Base-by-base conservation (phyloP, 305 asterid genomes). In the Fraxinus floribunda region DNA sequence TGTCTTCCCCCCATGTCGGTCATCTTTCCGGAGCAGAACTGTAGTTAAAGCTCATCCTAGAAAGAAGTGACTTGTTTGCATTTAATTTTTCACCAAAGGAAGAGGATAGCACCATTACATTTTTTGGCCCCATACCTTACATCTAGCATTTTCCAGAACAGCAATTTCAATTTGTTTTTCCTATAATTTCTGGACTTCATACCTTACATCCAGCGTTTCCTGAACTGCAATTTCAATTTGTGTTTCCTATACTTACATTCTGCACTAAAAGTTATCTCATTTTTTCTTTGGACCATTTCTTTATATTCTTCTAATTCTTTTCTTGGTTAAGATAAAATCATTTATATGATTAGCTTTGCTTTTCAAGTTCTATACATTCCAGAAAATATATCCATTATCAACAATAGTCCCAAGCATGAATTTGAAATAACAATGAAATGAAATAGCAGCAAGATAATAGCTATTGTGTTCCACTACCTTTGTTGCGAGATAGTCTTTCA, bases 401-500 rank as follows among this genome's bases (percentile, higher is more conserved):
- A 34, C 6, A 36, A 77, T 0, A 80, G 76, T 29, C 64, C 20
- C 55, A 82, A 55, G 39, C 70, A 62, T 77, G 39, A 75, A 55
- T 38, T 79, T 22, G 46, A 70, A 36, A 85, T 18, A 75, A 81
- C 72, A 60, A 62, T 79, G 62, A 82, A 76, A 77, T 18, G 24
- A 75, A 75, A 78, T 68, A 46, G 57, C 57, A 46, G n/a, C 57
- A 46, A 46, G 57, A 46, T 46, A 46, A 46, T 46, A 46, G 57
- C 57, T 46, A 46, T 46, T 13, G 57, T 46, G 18, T 46, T 46
- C 57, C 26, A 57, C 26, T 57, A 57, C 66, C 98, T 97, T 97
- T 52, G 98, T 92, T 18, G 95, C 78, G 68, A 97, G 97, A 88
- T 94, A 97, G 82, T 94, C 97, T 90, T 94, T 97, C 87, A 91